Conservation (phyloP, 108 stramenopile genomes). For the Skeletonema grethae region DNA sequence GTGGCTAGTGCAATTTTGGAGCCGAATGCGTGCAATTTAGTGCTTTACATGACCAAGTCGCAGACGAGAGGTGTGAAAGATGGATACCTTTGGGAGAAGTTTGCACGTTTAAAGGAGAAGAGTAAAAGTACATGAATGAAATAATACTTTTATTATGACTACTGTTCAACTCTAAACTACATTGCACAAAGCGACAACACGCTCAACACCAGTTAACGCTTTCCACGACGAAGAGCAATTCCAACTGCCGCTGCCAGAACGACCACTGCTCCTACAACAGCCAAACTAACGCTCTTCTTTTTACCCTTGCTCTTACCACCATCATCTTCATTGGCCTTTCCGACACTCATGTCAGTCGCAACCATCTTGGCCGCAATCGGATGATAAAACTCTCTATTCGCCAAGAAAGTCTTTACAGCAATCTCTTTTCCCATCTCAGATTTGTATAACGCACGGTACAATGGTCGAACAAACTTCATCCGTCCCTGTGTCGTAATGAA, state of each 20-base stretch:
- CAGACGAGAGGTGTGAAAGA: slow-evolving; percentile 46
- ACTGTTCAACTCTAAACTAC: not conserved
- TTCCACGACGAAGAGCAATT: slow-evolving; percentile 26
- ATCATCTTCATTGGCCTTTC: not conserved
- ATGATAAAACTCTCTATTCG: slow-evolving; percentile 90
- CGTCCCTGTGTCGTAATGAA: slow-evolving; percentile 96
- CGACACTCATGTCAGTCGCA: slow-evolving; percentile 64
- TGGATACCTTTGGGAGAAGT: slow-evolving; percentile 70
- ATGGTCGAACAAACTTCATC: slow-evolving; percentile 98
- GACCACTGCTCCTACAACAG: slow-evolving; percentile 10
- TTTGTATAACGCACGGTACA: slow-evolving; percentile 83
- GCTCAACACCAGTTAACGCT: too few relatives aligned
- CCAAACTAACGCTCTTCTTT: not conserved
- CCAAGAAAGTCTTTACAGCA: slow-evolving; percentile 83
- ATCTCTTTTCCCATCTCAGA: slow-evolving; percentile 64
- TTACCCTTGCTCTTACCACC: slow-evolving; percentile 6
- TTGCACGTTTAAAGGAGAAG: slow-evolving; percentile 34
- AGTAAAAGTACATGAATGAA: not conserved
- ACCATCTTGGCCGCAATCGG: slow-evolving; percentile 95
- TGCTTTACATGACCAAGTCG: slow-evolving; percentile 77
- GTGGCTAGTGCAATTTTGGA: slow-evolving; percentile 77
- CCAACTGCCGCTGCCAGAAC: slow-evolving; percentile 11
- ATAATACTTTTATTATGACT: not conserved
- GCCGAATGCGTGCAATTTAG: slow-evolving; percentile 80
- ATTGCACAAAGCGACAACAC: too few relatives aligned